Evolutionary conservation across 75 land plant species (phyloP).

Genomic region (Sequoiadendron giganteum): DNA sequence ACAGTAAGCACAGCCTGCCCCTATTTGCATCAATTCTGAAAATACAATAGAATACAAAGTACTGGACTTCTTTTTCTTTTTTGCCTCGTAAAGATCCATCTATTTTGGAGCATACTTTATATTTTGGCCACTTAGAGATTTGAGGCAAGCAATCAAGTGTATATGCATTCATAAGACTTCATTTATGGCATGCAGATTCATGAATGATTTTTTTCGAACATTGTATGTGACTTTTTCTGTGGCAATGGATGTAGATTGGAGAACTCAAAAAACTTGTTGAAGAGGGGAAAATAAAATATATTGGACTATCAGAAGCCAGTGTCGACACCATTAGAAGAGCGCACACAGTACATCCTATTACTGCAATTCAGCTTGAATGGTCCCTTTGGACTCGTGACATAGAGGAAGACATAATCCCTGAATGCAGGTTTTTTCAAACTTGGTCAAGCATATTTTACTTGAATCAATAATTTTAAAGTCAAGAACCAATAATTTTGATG

Average conservation of each 20-base stretch:
- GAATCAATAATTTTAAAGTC: background rate
- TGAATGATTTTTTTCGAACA: background rate
- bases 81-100: background rate
- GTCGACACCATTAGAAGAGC: slow-evolving; percentile 53
- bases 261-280: slow-evolving; percentile 64
- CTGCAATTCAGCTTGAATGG: slow-evolving; percentile 62
- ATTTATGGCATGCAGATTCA: background rate
- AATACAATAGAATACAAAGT: background rate
- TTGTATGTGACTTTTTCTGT: background rate
- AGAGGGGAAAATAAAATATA: slow-evolving; percentile 62
- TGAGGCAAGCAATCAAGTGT: background rate
- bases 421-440: slow-evolving; percentile 44
- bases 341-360: slow-evolving; percentile 63
- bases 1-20: slow-evolving; percentile 27
- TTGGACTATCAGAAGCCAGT: slow-evolving; percentile 65
- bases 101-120: background rate
- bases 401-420: slow-evolving; percentile 44
- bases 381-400: slow-evolving; percentile 55
- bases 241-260: slow-evolving; percentile 27
- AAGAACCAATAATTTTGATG: background rate
- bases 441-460: background rate
- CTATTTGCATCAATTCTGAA: background rate
- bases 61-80: background rate
- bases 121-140: background rate
- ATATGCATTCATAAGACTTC: background rate